Conservation (phyloP, 768 basidiomycete species). For the Suillus ampliporus region DNA sequence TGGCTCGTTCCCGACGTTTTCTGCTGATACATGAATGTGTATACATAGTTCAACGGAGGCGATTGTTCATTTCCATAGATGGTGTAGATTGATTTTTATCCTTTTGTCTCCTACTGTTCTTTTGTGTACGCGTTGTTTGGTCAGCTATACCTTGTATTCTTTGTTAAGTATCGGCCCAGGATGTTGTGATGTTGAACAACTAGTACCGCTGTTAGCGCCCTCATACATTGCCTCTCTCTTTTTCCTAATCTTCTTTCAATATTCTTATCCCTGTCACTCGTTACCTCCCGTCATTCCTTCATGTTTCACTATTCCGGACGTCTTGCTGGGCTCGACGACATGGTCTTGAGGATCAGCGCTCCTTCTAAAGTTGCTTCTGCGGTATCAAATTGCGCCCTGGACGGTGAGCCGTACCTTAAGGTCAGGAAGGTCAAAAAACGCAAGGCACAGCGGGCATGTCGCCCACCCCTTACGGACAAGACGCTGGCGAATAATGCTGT, state of each 20-base stretch:
- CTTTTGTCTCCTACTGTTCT: conserved; percentile 12
- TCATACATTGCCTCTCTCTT: conserved; percentile 12
- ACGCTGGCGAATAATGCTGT: conserved; percentile 34
- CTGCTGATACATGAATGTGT: too few species aligned
- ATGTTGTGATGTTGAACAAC: neutral
- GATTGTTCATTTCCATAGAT: neutral
- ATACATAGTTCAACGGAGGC: too few species aligned
- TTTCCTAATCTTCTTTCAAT: conserved; percentile 13
- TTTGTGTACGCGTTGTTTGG: conserved; percentile 22
- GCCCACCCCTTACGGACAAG: conserved; percentile 40
- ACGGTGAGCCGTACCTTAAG: conserved; percentile 24
- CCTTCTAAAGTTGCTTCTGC: conserved; percentile 34
- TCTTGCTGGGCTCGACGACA: conserved; percentile 50
- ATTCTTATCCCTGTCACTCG: conserved; percentile 19
- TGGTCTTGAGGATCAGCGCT: conserved; percentile 42
- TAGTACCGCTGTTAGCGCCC: conserved; percentile 12
- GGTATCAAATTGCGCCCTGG: conserved; percentile 28
- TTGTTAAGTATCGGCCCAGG: neutral
- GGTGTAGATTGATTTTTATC: neutral
- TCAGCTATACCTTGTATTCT: conserved; percentile 9
- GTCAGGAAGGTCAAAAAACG: conserved; percentile 31
- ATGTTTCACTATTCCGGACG: conserved; percentile 46
- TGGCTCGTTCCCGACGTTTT: too few species aligned
- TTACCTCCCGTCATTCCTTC: conserved; percentile 16
- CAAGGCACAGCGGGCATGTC: conserved; percentile 23